Evolutionary conservation across 306 rosid species (phyloP).

Genomic region (Astragalus membranaceus): DNA sequence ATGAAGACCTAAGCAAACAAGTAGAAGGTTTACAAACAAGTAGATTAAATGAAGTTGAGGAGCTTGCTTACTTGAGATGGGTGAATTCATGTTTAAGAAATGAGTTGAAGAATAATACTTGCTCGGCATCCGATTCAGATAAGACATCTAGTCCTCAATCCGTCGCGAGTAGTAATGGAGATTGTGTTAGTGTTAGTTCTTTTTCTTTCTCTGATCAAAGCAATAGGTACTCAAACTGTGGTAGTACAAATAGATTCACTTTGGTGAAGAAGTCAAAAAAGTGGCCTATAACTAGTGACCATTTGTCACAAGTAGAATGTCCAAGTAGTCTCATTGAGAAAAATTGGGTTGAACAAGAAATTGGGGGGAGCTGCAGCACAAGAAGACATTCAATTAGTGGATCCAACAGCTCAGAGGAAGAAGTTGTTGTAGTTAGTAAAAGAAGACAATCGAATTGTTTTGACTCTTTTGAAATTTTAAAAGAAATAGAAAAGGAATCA

Average conservation of each 20-base stretch:
- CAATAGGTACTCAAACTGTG: constrained; percentile 36
- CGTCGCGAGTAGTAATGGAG: constrained; percentile 35
- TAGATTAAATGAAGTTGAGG: constrained; percentile 93
- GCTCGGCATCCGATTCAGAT: constrained; percentile 45
- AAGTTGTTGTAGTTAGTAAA: constrained; percentile 34
- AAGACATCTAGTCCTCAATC: constrained; percentile 54
- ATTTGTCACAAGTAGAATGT: constrained; percentile 52
- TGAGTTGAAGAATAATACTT: constrained; percentile 72
- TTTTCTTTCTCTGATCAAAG: constrained; percentile 47
- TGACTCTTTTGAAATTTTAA: constrained; percentile 48
- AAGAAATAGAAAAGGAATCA: constrained; percentile 56
- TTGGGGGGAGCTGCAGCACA: constrained; percentile 61
- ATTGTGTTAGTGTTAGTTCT: constrained; percentile 35
- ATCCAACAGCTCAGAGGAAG: constrained; percentile 63
- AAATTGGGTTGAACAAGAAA: constrained; percentile 56
- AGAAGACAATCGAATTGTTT: constrained; percentile 89
- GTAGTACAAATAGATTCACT: constrained; percentile 49
- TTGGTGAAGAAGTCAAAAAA: constrained; percentile 67
- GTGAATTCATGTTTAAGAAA: constrained; percentile 85
- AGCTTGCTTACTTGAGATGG: constrained; percentile 96
- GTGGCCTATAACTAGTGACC: constrained; percentile 64
- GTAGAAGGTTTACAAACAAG: constrained; percentile 92
- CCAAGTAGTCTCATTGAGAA: constrained; percentile 41
- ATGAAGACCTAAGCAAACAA: constrained; percentile 92
- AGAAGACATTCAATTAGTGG: constrained; percentile 97